Evolutionary conservation across 2,329 filamentous ascomycete species (phyloP).

Genomic region (Cryphonectria carpinicola): DNA sequence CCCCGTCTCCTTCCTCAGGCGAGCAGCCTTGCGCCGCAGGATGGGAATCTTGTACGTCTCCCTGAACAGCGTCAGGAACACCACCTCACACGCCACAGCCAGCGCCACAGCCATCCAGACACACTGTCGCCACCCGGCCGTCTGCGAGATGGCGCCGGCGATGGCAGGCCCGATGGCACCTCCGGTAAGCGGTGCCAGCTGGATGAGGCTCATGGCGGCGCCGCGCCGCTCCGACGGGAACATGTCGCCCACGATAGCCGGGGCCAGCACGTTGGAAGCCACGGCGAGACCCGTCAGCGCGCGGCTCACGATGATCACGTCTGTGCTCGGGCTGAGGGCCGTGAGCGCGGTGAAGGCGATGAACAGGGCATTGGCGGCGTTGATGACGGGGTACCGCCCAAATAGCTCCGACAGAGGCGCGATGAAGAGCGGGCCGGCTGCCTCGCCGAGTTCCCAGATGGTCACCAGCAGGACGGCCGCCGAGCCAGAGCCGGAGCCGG

Average conservation of each 20-base stretch:
- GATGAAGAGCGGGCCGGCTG: constrained; percentile 62
- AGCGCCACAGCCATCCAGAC: constrained; percentile 55
- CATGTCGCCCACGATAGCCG: constrained; percentile 67
- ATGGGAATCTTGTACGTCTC: constrained; percentile 67
- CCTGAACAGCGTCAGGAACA: constrained; percentile 55
- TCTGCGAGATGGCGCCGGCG: constrained; percentile 57
- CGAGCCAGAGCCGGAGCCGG: constrained; percentile 42
- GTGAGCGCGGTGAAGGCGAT: constrained; percentile 51
- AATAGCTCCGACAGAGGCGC: constrained; percentile 66
- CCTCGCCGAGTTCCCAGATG: constrained; percentile 71
- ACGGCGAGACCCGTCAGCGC: constrained; percentile 65
- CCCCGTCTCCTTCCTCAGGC: constrained; percentile 38
- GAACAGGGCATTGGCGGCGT: constrained; percentile 56
- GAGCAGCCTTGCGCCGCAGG: constrained; percentile 47
- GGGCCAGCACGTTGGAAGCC: constrained; percentile 65
- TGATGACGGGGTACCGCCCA: constrained; percentile 59
- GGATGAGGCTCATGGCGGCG: constrained; percentile 60
- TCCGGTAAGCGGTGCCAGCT: constrained; percentile 60
- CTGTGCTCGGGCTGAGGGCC: constrained; percentile 49
- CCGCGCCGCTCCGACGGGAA: constrained; percentile 62
- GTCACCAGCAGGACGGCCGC: constrained; percentile 67
- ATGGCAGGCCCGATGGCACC: constrained; percentile 61
- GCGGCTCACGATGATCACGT: constrained; percentile 56
- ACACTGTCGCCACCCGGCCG: constrained; percentile 57
- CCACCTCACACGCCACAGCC: constrained; percentile 51